Evolutionary conservation across 345 rosid genomes (phyloP), one percentile per base, ranked within the genome.

Genomic region (Crucihimalaya himalaica): DNA sequence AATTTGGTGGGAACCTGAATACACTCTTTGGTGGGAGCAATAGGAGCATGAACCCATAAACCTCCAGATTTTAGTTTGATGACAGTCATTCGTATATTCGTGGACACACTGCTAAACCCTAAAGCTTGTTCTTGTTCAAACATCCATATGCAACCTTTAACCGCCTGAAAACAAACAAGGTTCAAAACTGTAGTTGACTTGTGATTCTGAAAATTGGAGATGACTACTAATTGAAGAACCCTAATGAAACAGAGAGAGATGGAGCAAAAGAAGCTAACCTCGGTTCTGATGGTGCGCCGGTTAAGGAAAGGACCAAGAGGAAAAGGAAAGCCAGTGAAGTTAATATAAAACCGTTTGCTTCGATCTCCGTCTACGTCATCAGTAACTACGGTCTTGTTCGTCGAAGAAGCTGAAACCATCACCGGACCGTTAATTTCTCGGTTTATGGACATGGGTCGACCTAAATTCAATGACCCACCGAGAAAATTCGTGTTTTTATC

Each of bases 21-120:
- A 64, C 97, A 94, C 83, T 94, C 98, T 87, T 85, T 78, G 34
- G 98, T 91, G n/a, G 98, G 97, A 78, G 98, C 98, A 79, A 94
- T 85, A 42, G 99, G 97, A 10, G 99, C 99, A 81, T 95, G 99
- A 66, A 95, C 89, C 97, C 99, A 92, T 74, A 92, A 77, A n/a
- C 99, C 97, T 47, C 97, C 97, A 47, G 97, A 92, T 83, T 91
- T 91, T 31, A 95, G 89, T 74, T 90, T 95, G 87, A 95, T 92
- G 59, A 87, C 92, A 3, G 99, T 92, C 99, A 95, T 95, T 19
- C 99, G 81, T 62, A 88, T 92, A 78, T 95, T 95, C 2, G 97
- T 91, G 0, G 99, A 95, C 46, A 95, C 97, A 14, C 97, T 91
- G 83, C 97, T 95, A 86, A 95, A 91, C 16, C 99, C 99, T 80